phyloP scores from a whole-genome alignment of 2,329 filamentous ascomycete genomes.

The Colletotrichum lupini region DNA sequence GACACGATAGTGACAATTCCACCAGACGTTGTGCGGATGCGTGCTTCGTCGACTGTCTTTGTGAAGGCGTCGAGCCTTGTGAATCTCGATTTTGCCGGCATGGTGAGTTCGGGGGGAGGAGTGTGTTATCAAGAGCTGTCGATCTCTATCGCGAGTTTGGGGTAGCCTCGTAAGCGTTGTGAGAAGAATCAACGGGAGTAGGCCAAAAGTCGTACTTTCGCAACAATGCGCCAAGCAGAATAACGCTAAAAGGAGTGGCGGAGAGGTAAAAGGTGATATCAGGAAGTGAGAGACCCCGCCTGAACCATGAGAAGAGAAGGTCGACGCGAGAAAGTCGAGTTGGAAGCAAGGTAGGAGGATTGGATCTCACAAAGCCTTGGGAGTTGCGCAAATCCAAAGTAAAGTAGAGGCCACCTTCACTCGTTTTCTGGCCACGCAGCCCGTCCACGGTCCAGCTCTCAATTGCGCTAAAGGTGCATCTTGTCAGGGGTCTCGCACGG shows the following conservation, averaged over 20 bases:
- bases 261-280: constrained; percentile 17
- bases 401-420: constrained; percentile 51
- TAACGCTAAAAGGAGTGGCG: constrained; percentile 37
- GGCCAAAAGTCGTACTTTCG: constrained; percentile 12
- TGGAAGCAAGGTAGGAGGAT: not conserved
- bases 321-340: constrained; percentile 1
- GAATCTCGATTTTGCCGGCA: constrained; percentile 94
- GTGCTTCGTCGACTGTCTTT: constrained; percentile 98
- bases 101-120: constrained; percentile 49
- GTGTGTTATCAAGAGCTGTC: not conserved
- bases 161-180: constrained; percentile 17
- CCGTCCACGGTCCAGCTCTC: constrained; percentile 11
- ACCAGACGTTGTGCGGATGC: constrained; percentile 93
- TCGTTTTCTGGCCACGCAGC: constrained; percentile 38
- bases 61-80: constrained; percentile 98
- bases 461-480: constrained; percentile 25
- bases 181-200: constrained; percentile 17
- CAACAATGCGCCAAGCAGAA: constrained; percentile 27
- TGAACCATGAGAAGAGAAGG: constrained; percentile 31
- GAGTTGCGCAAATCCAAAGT: not conserved
- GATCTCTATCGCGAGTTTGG: constrained; percentile 11
- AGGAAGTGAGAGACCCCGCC: constrained; percentile 28
- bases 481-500: constrained; percentile 33
- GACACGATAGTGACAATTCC: constrained; percentile 95
- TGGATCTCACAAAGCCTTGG: not conserved